Base-by-base conservation (phyloP, 805 yeast genomes). In the Saturnispora quitensis region DNA sequence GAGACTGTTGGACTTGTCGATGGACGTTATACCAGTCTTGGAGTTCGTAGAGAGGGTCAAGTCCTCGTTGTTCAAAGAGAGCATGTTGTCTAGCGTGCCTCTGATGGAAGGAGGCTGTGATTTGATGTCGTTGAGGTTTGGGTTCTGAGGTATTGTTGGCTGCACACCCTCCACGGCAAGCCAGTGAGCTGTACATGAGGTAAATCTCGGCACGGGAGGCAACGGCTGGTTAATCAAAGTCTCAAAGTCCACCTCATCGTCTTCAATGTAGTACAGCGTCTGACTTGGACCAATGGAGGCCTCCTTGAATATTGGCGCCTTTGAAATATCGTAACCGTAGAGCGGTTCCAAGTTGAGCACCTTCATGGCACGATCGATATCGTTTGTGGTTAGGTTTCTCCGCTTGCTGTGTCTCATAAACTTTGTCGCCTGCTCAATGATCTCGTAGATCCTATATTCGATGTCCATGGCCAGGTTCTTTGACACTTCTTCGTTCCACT, bases 151-250 rank as follows among this genome's bases (percentile, higher is more conserved):
- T 51, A 93, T 91, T 33, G 93, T 84, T 1, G 99, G 99, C 64
- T 93, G 99, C 8, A 93, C 96, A 53, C 99, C 99, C 68, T 93
- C 99, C 50, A 93, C 87, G 0, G 99, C 98, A 33, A 95, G 74
- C 98, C 99, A 91, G 65, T 86, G 95, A 5, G 97, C 95, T 0
- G 98, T 89, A 66, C 87, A 90, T 0, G 96, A 84, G 2, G 95
- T 84, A 54, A 84, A 82, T 53, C 98, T 77, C 4, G 99, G 99
- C 3, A 95, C 96, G 61, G 85, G 88, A 5, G 99, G 99, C 54
- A 93, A 72, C 33, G 97, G 97, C 64, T 86, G 91, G 64, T 93
- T 91, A 58, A 93, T 86, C 52, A 95, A 73, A 62, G 87, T 87
- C 64, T 95, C 99, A 62, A 93, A 87, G 65, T 93, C 98, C 34